Percentiles rank a stretch among this genome's conserved stretches.
These are phyloP conservation scores for Allium fistulosum DNA, from an alignment of 106 monocot species.

Conservation along the genomic window DNA sequence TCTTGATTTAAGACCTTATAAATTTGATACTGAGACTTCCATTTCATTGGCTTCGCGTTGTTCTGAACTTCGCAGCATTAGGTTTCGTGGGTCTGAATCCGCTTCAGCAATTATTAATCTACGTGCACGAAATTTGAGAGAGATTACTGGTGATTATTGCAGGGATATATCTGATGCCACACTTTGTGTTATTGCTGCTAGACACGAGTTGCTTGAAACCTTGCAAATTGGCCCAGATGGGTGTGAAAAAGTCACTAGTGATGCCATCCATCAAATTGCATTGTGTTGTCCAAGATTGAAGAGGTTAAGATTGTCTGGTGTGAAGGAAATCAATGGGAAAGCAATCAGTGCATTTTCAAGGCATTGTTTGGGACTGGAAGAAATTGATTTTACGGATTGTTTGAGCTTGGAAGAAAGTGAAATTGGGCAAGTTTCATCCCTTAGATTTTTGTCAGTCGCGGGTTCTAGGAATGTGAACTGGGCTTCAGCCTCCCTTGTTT, in stretches of 20 bases:
- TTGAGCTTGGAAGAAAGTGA: constrained; percentile 9
- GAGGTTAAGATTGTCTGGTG: constrained; percentile 7
- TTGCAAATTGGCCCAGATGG: constrained; percentile 15
- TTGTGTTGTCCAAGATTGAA: constrained; percentile 11
- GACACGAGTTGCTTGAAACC: constrained; percentile 11
- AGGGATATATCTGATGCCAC: constrained; percentile 11
- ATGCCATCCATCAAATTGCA: constrained; percentile 8
- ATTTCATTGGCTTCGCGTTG: constrained; percentile 48
- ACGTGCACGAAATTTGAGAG: constrained; percentile 5
- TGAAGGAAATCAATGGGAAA: constrained; percentile 10
- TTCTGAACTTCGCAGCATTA: constrained; percentile 32
- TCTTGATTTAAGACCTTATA: constrained; percentile 78
- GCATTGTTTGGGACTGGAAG: constrained; percentile 8
- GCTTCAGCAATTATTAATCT: constrained; percentile 17
- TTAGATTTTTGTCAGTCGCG: constrained; percentile 10
- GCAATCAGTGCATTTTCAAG: constrained; percentile 12
- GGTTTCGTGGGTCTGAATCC: constrained; percentile 29
- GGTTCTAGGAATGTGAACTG: constrained; percentile 13
- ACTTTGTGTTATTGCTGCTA: constrained; percentile 16
- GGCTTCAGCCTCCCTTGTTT: constrained; percentile 6
- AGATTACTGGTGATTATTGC: constrained; percentile 10
- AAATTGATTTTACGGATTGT: constrained; percentile 13
- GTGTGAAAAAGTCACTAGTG: constrained; percentile 9
- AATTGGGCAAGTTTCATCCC: constrained; percentile 11
- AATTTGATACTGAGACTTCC: constrained; percentile 32